phyloP scores from a whole-genome alignment of 2,329 filamentous ascomycete genomes.

The Penicillium sp. region DNA sequence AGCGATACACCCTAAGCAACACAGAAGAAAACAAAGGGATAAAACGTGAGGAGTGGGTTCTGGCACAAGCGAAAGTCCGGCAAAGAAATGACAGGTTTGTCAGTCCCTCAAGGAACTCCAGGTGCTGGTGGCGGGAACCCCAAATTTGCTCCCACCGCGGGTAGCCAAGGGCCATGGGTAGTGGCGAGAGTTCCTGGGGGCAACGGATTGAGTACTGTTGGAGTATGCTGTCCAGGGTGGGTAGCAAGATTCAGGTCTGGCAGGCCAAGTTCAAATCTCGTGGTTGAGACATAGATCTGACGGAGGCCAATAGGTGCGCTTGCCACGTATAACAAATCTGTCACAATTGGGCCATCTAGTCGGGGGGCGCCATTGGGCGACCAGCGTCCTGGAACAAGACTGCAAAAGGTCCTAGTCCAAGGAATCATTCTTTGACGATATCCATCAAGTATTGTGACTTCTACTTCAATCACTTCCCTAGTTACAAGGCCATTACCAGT shows the following conservation, averaged over 20 bases:
- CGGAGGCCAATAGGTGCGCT: neutral
- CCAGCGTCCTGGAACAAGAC: neutral
- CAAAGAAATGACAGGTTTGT: too few species aligned
- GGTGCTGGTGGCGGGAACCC: neutral
- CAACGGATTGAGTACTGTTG: neutral
- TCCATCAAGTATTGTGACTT: neutral
- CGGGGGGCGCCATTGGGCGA: neutral
- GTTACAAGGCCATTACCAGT: neutral
- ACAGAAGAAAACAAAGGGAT: neutral
- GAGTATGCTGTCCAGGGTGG: neutral
- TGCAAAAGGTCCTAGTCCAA: neutral
- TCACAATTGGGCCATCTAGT: neutral
- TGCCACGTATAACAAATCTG: neutral
- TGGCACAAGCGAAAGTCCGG: neutral
- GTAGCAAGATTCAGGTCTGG: neutral
- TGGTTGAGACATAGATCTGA: neutral
- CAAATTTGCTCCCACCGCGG: neutral
- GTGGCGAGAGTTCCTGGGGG: neutral
- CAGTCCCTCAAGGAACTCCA: neutral
- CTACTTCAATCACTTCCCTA: neutral
- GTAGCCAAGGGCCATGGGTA: neutral
- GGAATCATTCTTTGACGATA: neutral
- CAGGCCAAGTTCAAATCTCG: neutral
- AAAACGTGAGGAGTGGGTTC: too few species aligned
- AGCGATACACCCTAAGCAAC: neutral